Evolutionary conservation across 495 filamentous ascomycete genomes (phyloP).

Genomic region (Aspergillus ostianus): DNA sequence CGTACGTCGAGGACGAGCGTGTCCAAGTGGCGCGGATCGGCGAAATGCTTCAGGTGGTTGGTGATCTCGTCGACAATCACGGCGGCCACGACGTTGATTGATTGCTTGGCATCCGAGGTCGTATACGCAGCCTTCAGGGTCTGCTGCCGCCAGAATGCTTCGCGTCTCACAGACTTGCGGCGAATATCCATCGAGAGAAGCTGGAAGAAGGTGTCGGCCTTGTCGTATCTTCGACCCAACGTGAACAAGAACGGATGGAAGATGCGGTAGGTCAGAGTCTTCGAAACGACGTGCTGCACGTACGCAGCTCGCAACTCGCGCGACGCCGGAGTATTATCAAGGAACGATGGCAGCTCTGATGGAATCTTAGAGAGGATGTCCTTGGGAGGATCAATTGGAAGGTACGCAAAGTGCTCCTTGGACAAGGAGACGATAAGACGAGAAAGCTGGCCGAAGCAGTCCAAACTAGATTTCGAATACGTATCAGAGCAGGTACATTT

Average conservation of each 20-base stretch:
- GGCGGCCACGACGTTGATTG: conserved; percentile 58
- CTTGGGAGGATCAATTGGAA: conserved; percentile 55
- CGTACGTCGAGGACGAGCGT: conserved; percentile 49
- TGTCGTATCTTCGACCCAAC: conserved; percentile 58
- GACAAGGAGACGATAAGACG: conserved; percentile 58
- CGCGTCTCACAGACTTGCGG: conserved; percentile 58
- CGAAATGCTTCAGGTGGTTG: conserved; percentile 56
- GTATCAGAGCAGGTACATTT: conserved; percentile 47
- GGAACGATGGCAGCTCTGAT: conserved; percentile 55
- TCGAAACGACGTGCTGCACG: conserved; percentile 58
- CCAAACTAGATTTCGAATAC: conserved; percentile 46
- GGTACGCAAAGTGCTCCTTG: conserved; percentile 55
- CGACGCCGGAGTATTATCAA: conserved; percentile 50
- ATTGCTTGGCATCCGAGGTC: conserved; percentile 58
- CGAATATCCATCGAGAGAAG: conserved; percentile 61
- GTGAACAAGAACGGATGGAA: conserved; percentile 67
- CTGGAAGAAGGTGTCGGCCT: conserved; percentile 61
- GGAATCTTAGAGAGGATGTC: conserved; percentile 54
- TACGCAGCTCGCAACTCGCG: conserved; percentile 59
- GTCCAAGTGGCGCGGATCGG: conserved; percentile 54
- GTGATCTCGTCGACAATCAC: conserved; percentile 63
- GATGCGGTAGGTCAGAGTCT: conserved; percentile 58
- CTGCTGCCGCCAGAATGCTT: conserved; percentile 64
- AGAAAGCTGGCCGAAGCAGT: conserved; percentile 57
- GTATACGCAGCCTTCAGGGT: conserved; percentile 65